phyloP scores from a whole-genome alignment of 2,329 filamentous ascomycete species.

The Aspergillus tanneri region DNA sequence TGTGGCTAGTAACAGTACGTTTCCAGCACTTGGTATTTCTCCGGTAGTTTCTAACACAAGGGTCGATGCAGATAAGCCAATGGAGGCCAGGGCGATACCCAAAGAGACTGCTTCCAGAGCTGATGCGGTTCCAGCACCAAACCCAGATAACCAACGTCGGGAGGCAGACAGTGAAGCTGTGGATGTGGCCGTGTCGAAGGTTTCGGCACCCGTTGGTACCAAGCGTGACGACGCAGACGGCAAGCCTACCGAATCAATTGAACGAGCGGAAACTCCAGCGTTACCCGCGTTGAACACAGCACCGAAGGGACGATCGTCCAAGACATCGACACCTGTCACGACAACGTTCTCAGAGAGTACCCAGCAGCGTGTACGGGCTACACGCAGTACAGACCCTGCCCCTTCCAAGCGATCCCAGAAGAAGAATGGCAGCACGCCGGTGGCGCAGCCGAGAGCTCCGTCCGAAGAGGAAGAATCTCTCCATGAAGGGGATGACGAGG shows the following conservation, averaged over 20 bases:
- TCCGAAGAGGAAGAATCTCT: slow-evolving; percentile 46
- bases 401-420: slow-evolving; percentile 39
- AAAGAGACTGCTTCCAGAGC: slow-evolving; percentile 46
- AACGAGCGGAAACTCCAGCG: slow-evolving; percentile 35
- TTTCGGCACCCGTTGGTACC: slow-evolving; percentile 21
- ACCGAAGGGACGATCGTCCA: slow-evolving; percentile 39
- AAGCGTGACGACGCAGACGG: slow-evolving; percentile 39
- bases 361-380: slow-evolving; percentile 35
- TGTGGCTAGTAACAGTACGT: slow-evolving; percentile 52
- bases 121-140: slow-evolving; percentile 36
- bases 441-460: slow-evolving; percentile 28
- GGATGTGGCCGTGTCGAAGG: slow-evolving; percentile 18
- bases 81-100: slow-evolving; percentile 55
- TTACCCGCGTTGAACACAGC: slow-evolving; percentile 13
- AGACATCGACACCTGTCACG: slow-evolving; percentile 43
- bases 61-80: slow-evolving; percentile 31
- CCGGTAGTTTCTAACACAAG: slow-evolving; percentile 20
- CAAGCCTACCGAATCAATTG: slow-evolving; percentile 31
- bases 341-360: slow-evolving; percentile 37
- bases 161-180: slow-evolving; percentile 28
- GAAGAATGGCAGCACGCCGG: slow-evolving; percentile 30
- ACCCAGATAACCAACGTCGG: slow-evolving; percentile 33
- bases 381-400: slow-evolving; percentile 34
- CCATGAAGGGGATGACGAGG: slow-evolving; percentile 58
- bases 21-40: slow-evolving; percentile 27